These are phyloP conservation scores for Penicillium tannophilum DNA, from an alignment of 495 filamentous ascomycete genomes.

Conservation along the genomic window DNA sequence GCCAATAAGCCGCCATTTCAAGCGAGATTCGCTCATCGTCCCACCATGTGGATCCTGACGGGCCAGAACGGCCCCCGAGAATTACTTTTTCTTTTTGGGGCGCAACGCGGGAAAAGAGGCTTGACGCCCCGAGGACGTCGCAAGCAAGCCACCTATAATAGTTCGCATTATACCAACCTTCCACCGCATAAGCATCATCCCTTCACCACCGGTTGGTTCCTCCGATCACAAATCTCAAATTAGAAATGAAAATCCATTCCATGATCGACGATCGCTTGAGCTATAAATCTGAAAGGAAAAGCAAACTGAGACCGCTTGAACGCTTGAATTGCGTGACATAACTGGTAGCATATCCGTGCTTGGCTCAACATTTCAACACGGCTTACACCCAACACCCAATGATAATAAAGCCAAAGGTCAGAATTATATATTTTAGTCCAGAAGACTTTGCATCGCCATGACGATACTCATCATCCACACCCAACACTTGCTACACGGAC, in stretches of 20 bases:
- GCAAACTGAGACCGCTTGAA: background rate
- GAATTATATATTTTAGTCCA: background rate
- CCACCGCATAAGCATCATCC: constrained; percentile 15
- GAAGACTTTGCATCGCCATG: background rate
- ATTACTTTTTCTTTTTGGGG: constrained; percentile 1
- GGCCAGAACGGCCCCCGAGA: constrained; percentile 5
- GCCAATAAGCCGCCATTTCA: constrained; percentile 1
- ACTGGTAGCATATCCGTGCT: background rate
- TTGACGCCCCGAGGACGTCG: constrained; percentile 5
- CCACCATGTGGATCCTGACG: background rate
- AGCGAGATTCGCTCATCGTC: constrained; percentile 1
- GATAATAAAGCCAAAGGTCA: background rate
- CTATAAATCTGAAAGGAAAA: background rate
- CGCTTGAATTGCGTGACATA: background rate
- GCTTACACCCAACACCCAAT: background rate
- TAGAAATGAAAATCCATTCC: background rate
- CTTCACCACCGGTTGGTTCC: constrained; percentile 8
- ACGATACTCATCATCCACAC: background rate
- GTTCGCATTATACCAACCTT: constrained; percentile 7
- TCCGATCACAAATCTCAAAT: constrained; percentile 2
- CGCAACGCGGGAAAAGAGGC: constrained; percentile 6
- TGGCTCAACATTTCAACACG: background rate
- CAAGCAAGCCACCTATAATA: constrained; percentile 13
- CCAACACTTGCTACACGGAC: constrained; percentile 2
- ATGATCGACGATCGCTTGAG: background rate